phyloP scores from a whole-genome alignment of 1,139 yeast species.

The Wickerhamomyces sp. region DNA sequence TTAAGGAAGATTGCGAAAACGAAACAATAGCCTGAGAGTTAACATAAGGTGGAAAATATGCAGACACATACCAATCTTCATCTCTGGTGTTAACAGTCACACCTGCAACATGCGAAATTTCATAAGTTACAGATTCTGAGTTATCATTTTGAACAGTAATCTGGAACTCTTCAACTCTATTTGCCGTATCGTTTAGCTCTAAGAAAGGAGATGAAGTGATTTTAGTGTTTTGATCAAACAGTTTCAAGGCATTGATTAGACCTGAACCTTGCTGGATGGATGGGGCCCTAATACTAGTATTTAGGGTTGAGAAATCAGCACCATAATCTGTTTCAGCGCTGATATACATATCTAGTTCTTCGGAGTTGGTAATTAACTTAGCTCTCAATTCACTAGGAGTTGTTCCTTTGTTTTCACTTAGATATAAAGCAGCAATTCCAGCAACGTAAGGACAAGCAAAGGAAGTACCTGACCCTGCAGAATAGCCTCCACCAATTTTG shows the following conservation, averaged over 20 bases:
- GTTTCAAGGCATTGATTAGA: slow-evolving; percentile 9
- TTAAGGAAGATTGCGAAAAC: slow-evolving; percentile 4
- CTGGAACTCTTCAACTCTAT: slow-evolving; percentile 11
- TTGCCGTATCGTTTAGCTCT: slow-evolving; percentile 11
- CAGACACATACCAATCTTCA: neutral
- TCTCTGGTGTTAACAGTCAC: neutral
- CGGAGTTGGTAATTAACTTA: slow-evolving; percentile 5
- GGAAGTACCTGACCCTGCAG: slow-evolving; percentile 13
- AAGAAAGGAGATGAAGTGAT: slow-evolving; percentile 7
- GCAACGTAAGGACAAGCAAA: slow-evolving; percentile 15
- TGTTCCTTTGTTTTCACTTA: slow-evolving; percentile 4
- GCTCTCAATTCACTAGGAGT: slow-evolving; percentile 7
- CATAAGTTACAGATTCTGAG: slow-evolving; percentile 9
- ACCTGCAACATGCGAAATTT: slow-evolving; percentile 6
- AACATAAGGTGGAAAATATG: neutral
- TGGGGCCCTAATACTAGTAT: slow-evolving; percentile 5
- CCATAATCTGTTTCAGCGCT: neutral
- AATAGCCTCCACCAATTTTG: slow-evolving; percentile 3
- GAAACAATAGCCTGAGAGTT: slow-evolving; percentile 2
- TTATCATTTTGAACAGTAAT: slow-evolving; percentile 9
- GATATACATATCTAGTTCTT: slow-evolving; percentile 4
- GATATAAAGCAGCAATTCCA: slow-evolving; percentile 12
- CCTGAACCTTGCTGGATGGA: slow-evolving; percentile 14
- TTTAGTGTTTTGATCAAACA: slow-evolving; percentile 9
- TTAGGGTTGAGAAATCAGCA: neutral